Percentiles rank a stretch among this genome's conserved stretches.
phyloP scores from a whole-genome alignment of 2,329 filamentous ascomycete species.

The Pezizomycotina sp. region DNA sequence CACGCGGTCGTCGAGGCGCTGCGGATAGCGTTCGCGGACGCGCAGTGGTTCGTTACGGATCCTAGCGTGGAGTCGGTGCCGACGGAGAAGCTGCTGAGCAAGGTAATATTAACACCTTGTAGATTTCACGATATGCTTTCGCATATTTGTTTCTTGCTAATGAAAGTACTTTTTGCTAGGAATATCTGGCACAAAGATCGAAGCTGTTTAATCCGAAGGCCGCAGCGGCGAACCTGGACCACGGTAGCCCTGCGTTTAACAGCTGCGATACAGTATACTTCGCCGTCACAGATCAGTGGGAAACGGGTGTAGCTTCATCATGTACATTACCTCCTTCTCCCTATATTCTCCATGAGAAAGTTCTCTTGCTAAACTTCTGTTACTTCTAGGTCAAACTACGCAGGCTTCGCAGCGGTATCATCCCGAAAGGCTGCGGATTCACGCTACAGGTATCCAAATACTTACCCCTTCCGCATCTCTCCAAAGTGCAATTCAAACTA shows the following conservation, averaged over 20 bases:
- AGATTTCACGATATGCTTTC: slow-evolving; percentile 35
- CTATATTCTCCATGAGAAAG: neutral
- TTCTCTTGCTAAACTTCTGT: slow-evolving; percentile 3
- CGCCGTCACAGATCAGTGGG: slow-evolving; percentile 62
- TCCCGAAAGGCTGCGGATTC: slow-evolving; percentile 76
- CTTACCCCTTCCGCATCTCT: too few relatives aligned
- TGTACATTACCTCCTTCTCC: slow-evolving; percentile 29
- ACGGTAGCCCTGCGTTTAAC: slow-evolving; percentile 70
- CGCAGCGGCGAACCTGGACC: slow-evolving; percentile 39
- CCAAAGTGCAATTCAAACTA: too few relatives aligned
- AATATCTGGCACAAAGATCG: slow-evolving; percentile 39
- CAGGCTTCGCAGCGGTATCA: slow-evolving; percentile 69
- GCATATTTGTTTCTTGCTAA: neutral
- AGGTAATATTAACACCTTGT: slow-evolving; percentile 44
- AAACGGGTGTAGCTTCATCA: slow-evolving; percentile 92
- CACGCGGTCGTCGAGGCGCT: slow-evolving; percentile 79
- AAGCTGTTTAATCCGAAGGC: slow-evolving; percentile 43
- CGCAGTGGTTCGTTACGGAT: slow-evolving; percentile 77
- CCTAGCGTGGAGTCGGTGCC: slow-evolving; percentile 58
- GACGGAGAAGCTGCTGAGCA: slow-evolving; percentile 45
- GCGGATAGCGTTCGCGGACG: slow-evolving; percentile 79
- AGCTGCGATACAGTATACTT: slow-evolving; percentile 94
- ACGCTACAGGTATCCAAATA: too few relatives aligned
- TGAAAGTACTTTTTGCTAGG: slow-evolving; percentile 6
- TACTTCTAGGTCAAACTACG: slow-evolving; percentile 52